A percentile compares a stretch with the other conserved stretches of the same genome.
These are phyloP conservation scores for Forsythia viridissima DNA, from an alignment of 257 asterid genomes.

Conservation along the genomic window DNA sequence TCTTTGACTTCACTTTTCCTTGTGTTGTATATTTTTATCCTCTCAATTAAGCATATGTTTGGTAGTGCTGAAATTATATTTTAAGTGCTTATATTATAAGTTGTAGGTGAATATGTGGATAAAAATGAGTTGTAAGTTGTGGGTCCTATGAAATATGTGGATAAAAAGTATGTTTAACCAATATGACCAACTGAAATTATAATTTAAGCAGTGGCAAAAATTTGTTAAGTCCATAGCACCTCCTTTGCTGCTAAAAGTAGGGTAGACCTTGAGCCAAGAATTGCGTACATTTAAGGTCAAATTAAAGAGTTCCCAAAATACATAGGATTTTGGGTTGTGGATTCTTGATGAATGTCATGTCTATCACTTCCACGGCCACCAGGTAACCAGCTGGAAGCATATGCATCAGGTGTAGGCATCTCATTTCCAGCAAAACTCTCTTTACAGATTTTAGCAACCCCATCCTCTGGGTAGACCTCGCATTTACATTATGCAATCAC, in stretches of 20 bases:
- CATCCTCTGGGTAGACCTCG: slow-evolving; percentile 41
- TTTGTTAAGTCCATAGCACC: neutral
- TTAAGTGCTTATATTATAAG: too few species aligned
- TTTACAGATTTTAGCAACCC: slow-evolving; percentile 56
- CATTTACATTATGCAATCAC: slow-evolving; percentile 23
- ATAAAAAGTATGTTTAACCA: too few species aligned
- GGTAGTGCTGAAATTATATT: too few species aligned
- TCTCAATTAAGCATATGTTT: too few species aligned
- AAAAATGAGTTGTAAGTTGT: too few species aligned
- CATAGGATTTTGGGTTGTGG: slow-evolving; percentile 51
- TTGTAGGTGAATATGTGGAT: too few species aligned
- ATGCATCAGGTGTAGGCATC: slow-evolving; percentile 17
- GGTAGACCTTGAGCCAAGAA: neutral
- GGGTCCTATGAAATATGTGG: too few species aligned
- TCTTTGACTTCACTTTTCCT: slow-evolving; percentile 1
- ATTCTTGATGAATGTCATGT: slow-evolving; percentile 66
- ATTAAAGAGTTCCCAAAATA: slow-evolving; percentile 23
- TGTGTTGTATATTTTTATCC: slow-evolving; percentile 11
- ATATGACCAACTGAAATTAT: too few species aligned
- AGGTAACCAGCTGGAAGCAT: neutral
- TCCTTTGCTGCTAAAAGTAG: neutral
- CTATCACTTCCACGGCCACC: slow-evolving; percentile 58
- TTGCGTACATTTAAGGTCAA: neutral
- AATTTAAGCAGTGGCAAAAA: too few species aligned
- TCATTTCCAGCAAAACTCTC: slow-evolving; percentile 61